phyloP scores from a whole-genome alignment of 371 early-diverging fungal genomes.

The Mucor plumbeus region DNA sequence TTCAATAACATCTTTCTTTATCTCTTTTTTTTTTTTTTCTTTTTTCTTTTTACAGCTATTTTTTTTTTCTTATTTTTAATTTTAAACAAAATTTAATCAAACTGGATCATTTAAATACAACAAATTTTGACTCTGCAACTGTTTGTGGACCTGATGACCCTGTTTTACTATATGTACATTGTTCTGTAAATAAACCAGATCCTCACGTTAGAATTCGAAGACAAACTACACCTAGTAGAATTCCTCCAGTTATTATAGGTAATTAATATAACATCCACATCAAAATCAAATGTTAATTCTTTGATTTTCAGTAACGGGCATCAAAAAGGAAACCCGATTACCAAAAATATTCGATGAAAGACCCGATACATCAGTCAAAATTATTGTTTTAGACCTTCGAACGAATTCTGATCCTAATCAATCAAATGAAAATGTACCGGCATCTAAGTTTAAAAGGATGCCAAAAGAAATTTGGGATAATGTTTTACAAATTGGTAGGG shows the following conservation, averaged over 20 bases:
- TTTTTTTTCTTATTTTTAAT: too few relatives aligned
- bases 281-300: background rate
- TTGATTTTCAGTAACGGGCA: slow-evolving; percentile 24
- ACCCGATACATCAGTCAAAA: slow-evolving; percentile 17
- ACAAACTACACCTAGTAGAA: slow-evolving; percentile 38
- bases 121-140: slow-evolving; percentile 18
- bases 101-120: slow-evolving; percentile 19
- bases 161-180: slow-evolving; percentile 44
- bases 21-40: slow-evolving; percentile 5
- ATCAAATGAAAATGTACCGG: slow-evolving; percentile 15
- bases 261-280: background rate
- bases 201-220: slow-evolving; percentile 41
- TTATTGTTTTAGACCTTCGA: slow-evolving; percentile 29
- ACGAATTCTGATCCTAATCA: slow-evolving; percentile 14
- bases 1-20: background rate
- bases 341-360: slow-evolving; percentile 28
- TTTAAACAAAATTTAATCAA: slow-evolving; percentile 9
- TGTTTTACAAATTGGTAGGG: slow-evolving; percentile 7
- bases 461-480: slow-evolving; percentile 22
- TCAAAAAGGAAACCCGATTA: slow-evolving; percentile 17
- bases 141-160: slow-evolving; percentile 40
- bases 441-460: slow-evolving; percentile 26
- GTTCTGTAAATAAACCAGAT: slow-evolving; percentile 37
- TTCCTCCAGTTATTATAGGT: slow-evolving; percentile 50
- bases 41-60: too few relatives aligned